These are phyloP conservation scores for Alternaria atra DNA, from an alignment of 2,329 filamentous ascomycete species.

Conservation along the genomic window DNA sequence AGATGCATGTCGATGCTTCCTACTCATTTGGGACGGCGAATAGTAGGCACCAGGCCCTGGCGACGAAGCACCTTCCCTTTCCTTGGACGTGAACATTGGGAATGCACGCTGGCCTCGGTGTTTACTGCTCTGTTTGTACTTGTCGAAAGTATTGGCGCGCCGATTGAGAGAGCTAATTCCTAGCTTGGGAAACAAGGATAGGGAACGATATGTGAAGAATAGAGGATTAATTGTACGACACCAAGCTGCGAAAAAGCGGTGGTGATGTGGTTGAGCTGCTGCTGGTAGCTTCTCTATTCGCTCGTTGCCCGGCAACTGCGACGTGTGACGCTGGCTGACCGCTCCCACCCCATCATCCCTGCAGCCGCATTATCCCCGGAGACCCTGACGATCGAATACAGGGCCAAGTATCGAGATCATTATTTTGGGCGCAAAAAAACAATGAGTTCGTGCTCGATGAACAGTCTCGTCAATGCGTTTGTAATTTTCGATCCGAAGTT, in stretches of 20 bases:
- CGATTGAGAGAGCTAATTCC: neutral
- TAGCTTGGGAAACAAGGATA: neutral
- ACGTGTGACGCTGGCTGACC: slow-evolving; percentile 29
- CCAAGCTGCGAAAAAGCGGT: slow-evolving; percentile 36
- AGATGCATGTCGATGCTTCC: slow-evolving; percentile 23
- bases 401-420: neutral
- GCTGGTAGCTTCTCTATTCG: slow-evolving; percentile 38
- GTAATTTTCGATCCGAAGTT: slow-evolving; percentile 5
- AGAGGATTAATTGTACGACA: slow-evolving; percentile 18
- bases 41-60: slow-evolving; percentile 49
- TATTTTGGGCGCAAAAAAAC: neutral
- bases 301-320: slow-evolving; percentile 35
- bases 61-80: slow-evolving; percentile 47
- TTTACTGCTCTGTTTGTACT: slow-evolving; percentile 28
- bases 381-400: neutral
- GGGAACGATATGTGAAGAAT: slow-evolving; percentile 7
- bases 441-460: neutral
- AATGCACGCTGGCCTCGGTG: slow-evolving; percentile 17
- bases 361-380: slow-evolving; percentile 22
- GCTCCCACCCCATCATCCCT: slow-evolving; percentile 28
- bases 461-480: slow-evolving; percentile 5
- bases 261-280: slow-evolving; percentile 40
- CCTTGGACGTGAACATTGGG: slow-evolving; percentile 45
- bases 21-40: slow-evolving; percentile 52
- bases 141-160: neutral